phyloP scores from a whole-genome alignment of 371 early-diverging fungal species.

The Basidiobolus meristosporus region DNA sequence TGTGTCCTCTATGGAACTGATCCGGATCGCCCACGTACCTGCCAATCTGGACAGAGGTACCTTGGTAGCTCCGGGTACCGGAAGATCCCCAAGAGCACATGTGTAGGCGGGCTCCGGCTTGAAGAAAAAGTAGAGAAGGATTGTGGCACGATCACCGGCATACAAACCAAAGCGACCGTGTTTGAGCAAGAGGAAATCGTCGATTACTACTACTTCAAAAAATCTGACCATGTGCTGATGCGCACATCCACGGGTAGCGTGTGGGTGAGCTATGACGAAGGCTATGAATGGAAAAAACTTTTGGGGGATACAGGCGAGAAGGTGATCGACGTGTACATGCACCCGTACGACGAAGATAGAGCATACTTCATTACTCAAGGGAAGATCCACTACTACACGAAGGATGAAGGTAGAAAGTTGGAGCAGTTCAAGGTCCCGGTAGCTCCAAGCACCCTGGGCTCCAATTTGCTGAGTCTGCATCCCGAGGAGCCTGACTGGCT shows the following conservation, averaged over 20 bases:
- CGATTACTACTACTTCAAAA: too few relatives aligned
- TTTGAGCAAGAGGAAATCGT: too few relatives aligned
- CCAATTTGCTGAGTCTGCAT: slow-evolving; percentile 57
- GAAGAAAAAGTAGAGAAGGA: too few relatives aligned
- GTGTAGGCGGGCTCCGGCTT: too few relatives aligned
- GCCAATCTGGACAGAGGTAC: slow-evolving; percentile 27
- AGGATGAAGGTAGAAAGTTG: slow-evolving; percentile 39
- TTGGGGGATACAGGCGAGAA: slow-evolving; percentile 6
- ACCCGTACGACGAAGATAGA: slow-evolving; percentile 41
- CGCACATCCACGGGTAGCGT: slow-evolving; percentile 32
- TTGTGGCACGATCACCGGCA: too few relatives aligned
- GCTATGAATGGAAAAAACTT: slow-evolving; percentile 38
- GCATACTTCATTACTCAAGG: slow-evolving; percentile 37
- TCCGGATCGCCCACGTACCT: slow-evolving; percentile 38
- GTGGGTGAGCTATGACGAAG: slow-evolving; percentile 53
- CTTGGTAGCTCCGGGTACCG: slow-evolving; percentile 50
- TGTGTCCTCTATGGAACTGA: slow-evolving; percentile 42
- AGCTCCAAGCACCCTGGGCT: slow-evolving; percentile 26
- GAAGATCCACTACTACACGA: slow-evolving; percentile 32
- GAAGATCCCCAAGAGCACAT: too few relatives aligned
- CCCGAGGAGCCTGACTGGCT: slow-evolving; percentile 50
- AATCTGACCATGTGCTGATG: too few relatives aligned
- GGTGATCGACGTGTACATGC: slow-evolving; percentile 34
- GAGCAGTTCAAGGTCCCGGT: slow-evolving; percentile 28
- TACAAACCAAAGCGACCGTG: too few relatives aligned